Base-by-base conservation (phyloP, 768 basidiomycete species). In the Xerocomellus dryophilus region DNA sequence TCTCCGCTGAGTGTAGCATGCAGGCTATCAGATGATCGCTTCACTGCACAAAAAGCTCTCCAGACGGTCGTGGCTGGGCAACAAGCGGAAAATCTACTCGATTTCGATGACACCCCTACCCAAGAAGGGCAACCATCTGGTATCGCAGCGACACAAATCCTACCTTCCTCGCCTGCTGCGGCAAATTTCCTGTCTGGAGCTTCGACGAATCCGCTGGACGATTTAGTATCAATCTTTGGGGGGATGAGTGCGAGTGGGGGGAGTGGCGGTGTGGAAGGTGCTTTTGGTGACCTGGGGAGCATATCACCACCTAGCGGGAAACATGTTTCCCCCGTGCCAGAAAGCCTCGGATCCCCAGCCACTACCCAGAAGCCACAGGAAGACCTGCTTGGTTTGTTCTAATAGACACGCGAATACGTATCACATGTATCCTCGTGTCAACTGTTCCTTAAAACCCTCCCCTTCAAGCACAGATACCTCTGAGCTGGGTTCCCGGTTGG, bases 191-290 rank as follows among this genome's bases (percentile, higher is more conserved):
- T 93, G 15, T 78, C 86, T 3, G 89, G 88, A 5, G 87, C 88
- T 23, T 93, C 92, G 14, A 81, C 80, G 55, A 97, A 97, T 67
- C 94, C 94, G 1, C 76, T 96, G 41, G 93, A 96, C 69, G 93
- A 97, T 68, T 79, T 97, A 11, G 93, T 95, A 21, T 94, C 93
- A 8, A 90, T 97, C 61, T 97, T 97, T 67, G 92, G 91, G 15
- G 76, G 71, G 64, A 74, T 64, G 65, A 75, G 58, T 67, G 73
- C 57, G 50, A 66, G 66, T 29, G 62, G 54, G 50, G 60, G 54
- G 29, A 43, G 29, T 53, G 35, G 52, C 51, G 20, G 61, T 35
- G 29, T 31, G 7, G 59, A 59, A 2, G 41, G 32, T 47, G 52
- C 27, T 8, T 61, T 62, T 23, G 60, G 63, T 43, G 65, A 64